Base-by-base conservation (phyloP, 129 eudicot species). In the Pittosporum tobira region DNA sequence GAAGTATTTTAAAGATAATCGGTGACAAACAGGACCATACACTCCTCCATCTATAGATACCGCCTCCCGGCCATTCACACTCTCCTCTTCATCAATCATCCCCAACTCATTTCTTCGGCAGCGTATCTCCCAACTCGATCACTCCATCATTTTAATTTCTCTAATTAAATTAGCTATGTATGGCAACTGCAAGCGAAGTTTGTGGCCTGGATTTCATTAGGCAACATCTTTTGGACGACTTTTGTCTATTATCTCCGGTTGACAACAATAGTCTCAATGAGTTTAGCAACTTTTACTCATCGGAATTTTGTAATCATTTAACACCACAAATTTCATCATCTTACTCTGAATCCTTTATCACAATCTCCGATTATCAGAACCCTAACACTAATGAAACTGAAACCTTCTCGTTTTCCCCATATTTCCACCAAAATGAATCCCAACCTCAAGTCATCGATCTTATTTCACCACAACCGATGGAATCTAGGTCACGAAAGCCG, bases 151-250 rank as follows among this genome's bases (percentile, higher is more conserved):
- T n/a, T n/a, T 51, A 8, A 30, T 1, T n/a, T 22, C 26, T 29
- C 16, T 2, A 18, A n/a, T n/a, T n/a, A n/a, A n/a, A n/a, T n/a
- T n/a, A 2, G 3, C 22, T 51, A 27, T 54, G 20, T 50, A 75
- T 75, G 81, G 43, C 69, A 0, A 75, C 81, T 25, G 60, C 69
- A 4, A 51, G 70, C 12, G 81, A 70, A 64, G 16, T 61, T 21
- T 74, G 73, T 7, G 70, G 76, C 10, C 68, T 75, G 8, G 66
- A 75, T 30, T 72, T 69, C 75, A 82, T 82, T 23, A 69, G 80
- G 5, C 61, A 68, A 18, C 82, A 82, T 51, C 80, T 82, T 7
- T 68, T 82, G 8, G 79, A 69, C 4, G 90, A 78, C 19, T 71
- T 75, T 20, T 65, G n/a, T n/a, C n/a, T n/a, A n/a, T n/a, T n/a